These are phyloP conservation scores for Chrysosporium keratinophilum DNA, from an alignment of 2,329 filamentous ascomycete genomes.

Conservation along the genomic window DNA sequence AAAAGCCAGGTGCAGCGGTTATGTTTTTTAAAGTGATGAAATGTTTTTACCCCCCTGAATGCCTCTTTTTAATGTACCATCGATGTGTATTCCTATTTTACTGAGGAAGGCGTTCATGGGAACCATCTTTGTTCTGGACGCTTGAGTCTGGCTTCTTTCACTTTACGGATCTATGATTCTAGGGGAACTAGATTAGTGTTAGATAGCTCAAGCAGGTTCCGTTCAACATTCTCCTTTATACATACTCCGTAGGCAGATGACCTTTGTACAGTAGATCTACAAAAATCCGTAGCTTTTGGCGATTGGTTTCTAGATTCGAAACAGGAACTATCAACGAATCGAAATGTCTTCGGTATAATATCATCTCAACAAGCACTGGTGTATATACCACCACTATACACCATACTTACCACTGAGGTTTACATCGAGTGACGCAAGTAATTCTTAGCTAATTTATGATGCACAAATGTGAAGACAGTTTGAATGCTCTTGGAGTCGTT, in stretches of 20 bases:
- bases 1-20: conserved; percentile 11
- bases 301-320: not conserved
- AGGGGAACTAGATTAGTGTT: conserved; percentile 7
- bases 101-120: not conserved
- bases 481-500: no score
- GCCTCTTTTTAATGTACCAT: conserved; percentile 4
- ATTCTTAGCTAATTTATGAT: no score
- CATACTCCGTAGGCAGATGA: not conserved
- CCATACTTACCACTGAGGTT: no score
- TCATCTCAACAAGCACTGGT: no score
- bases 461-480: no score
- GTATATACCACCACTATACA: no score
- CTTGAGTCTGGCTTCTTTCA: not conserved
- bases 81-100: conserved; percentile 2
- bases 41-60: not conserved
- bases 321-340: not conserved
- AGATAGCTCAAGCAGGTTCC: conserved; percentile 4
- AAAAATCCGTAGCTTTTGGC: not conserved
- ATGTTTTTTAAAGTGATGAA: conserved; percentile 9
- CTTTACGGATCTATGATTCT: not conserved
- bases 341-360: no score
- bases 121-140: not conserved
- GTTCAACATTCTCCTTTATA: not conserved
- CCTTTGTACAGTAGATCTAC: no score
- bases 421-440: no score